Evolutionary conservation across 768 basidiomycete species (phyloP), one percentile per base, ranked within the genome.

Genomic region (Pleurotus djamor): DNA sequence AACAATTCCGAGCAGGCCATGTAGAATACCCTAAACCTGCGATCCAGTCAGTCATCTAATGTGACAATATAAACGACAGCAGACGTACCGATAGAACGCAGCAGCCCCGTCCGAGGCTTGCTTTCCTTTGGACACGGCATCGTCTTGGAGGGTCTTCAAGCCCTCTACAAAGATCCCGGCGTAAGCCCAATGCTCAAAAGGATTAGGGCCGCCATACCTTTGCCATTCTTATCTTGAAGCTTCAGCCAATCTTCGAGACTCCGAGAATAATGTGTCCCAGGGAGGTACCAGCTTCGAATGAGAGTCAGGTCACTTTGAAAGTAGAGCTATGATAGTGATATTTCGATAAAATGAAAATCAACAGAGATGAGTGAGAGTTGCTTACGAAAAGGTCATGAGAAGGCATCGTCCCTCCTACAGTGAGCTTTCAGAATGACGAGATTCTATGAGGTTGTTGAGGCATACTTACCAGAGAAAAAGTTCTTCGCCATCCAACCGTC

Each of bases 401-500:
- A 33, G 84, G 82, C 87, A 88, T 89, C 1, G 87, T 89, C 6
- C 88, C 87, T n/a, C 87, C 84, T 80, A 59, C 3, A 60, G 33
- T 28, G 4, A 43, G 47, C 28, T 35, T 6, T 49, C 50, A 17
- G 49, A 41, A 47, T 34, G 49, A 47, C 36, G 32, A 36, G 33
- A 17, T 34, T 36, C 7, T 34, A 3, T n/a, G n/a, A n/a, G n/a
- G n/a, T n/a, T n/a, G n/a, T n/a, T n/a, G n/a, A n/a, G n/a, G n/a
- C n/a, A n/a, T n/a, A n/a, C 66, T 28, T 59, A 78, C 81, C 86
- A 7, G 85, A 83, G 68, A 89, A 89, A 73, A 90, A 89, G 38
- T 82, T 86, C 70, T 86, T 74, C 4, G 86, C 81, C 88, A 90
- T 90, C 88, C 88, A 89, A 4, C 86, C 86, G 60, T 88, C 87